These are phyloP conservation scores for Heterococcus sp. DNA, from an alignment of 108 stramenopile genomes.

Conservation along the genomic window DNA sequence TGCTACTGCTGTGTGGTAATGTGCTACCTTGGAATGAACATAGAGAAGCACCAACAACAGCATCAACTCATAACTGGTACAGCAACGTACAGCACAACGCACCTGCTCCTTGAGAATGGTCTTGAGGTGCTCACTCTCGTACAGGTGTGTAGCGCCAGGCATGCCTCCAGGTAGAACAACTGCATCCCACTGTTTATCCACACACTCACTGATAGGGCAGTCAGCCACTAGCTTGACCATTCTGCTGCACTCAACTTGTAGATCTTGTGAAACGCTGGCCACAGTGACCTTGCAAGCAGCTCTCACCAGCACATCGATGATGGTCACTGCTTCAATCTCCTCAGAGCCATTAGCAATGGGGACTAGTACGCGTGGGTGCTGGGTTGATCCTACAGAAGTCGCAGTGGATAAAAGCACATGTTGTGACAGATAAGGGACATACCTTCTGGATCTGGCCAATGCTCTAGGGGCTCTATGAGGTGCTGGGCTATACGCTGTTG, in stretches of 20 bases:
- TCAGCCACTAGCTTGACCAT: conserved; percentile 71
- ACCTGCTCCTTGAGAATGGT: conserved; percentile 1
- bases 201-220: conserved; percentile 73
- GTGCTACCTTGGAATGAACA: too few relatives aligned
- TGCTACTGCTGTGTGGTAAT: too few relatives aligned
- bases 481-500: too few relatives aligned
- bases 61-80: too few relatives aligned
- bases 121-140: neutral
- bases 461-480: too few relatives aligned
- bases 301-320: conserved; percentile 83
- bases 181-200: conserved; percentile 76
- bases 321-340: conserved; percentile 92
- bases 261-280: conserved; percentile 75
- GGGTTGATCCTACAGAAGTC: neutral
- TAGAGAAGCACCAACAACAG: too few relatives aligned
- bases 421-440: too few relatives aligned
- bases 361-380: conserved; percentile 65
- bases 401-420: neutral
- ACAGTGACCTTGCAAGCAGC: conserved; percentile 85
- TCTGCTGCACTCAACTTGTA: conserved; percentile 45
- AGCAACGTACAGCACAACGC: neutral
- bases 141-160: conserved; percentile 34
- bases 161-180: conserved; percentile 51
- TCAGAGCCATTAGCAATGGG: conserved; percentile 91
- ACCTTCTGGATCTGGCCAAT: too few relatives aligned